Base-by-base conservation (phyloP, 805 yeast genomes). In the Lachancea cidri region DNA sequence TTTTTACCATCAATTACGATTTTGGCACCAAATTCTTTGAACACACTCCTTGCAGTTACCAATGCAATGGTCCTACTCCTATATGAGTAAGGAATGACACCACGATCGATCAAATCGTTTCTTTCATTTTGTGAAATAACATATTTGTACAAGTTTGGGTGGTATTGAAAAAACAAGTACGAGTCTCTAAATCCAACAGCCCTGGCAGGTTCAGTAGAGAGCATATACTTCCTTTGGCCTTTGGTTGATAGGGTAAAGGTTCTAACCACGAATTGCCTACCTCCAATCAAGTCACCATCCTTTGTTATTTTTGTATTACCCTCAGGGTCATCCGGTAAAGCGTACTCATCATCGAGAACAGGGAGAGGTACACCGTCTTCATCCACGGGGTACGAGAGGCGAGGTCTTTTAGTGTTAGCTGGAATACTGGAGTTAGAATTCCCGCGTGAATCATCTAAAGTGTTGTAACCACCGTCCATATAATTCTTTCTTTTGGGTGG, bases 121-220 rank as follows among this genome's bases (percentile, higher is more conserved):
- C 91, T 91, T 58, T 88, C 94, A 14, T 76, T 83, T 46, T 84
- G 86, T 8, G 76, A 71, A 35, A 89, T 70, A 8, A 84, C 77
- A 46, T 83, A 76, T 57, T 89, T 87, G 67, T 74, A 82, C 39
- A 93, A 68, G 38, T 77, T 71, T 38, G 79, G 75, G 65, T 91
- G 96, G 37, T 88, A 84, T 58, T 89, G 95, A 66, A 91, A 88
- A 45, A 91, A 71, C 39, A 88, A 69, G 55, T 91, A 88, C 2
- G 96, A 86, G 58, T 91, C 97, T 52, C 96, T 74, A 66, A 88
- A 86, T 3, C 97, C 98, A 46, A 91, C 87, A 55, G 91, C 79
- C 52, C 98, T 76, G 1, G 98, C 97, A 2, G 96, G 96, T 58
- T 93, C 98, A 0, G 98, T 89, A 2, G 95, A 82, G 36, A 93